Percentiles rank a stretch among this genome's conserved stretches.
Conservation (phyloP, 1,139 yeast genomes). For the Kluyveromyces sp. region DNA sequence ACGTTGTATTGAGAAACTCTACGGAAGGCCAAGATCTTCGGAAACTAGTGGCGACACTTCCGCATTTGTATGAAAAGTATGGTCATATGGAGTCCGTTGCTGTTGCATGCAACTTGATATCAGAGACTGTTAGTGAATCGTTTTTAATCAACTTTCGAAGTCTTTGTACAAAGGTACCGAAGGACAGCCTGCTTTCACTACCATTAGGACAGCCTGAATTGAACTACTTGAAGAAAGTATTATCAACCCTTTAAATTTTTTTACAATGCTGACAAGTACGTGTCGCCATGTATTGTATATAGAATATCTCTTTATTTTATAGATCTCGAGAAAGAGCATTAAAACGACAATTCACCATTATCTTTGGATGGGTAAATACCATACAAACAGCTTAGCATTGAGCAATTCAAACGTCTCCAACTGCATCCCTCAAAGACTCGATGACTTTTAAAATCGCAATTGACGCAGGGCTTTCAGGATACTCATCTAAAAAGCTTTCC, state of each 20-base stretch:
- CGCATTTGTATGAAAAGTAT: conserved; percentile 25
- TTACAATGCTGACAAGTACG: neutral
- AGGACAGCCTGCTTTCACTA: conserved; percentile 14
- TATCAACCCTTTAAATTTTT: conserved; percentile 6
- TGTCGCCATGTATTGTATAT: neutral
- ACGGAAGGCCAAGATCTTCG: conserved; percentile 27
- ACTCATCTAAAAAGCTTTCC: conserved; percentile 72
- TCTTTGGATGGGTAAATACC: too few species aligned
- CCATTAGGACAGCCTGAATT: conserved; percentile 27
- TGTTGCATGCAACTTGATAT: conserved; percentile 29
- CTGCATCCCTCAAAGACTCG: conserved; percentile 39
- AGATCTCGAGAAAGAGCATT: neutral
- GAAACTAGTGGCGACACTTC: conserved; percentile 41
- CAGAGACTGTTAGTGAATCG: conserved; percentile 16
- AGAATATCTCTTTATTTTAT: too few species aligned
- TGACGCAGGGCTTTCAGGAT: conserved; percentile 92
- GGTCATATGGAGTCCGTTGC: conserved; percentile 16
- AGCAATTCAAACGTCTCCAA: conserved; percentile 24
- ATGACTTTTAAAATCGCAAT: conserved; percentile 81
- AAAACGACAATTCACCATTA: too few species aligned
- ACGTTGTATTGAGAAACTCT: conserved; percentile 17
- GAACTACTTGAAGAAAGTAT: conserved; percentile 12
- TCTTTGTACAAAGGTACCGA: conserved; percentile 5
- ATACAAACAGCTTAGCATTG: neutral
- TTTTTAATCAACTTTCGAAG: conserved; percentile 9